Evolutionary conservation across 2,329 filamentous ascomycete genomes (phyloP).

Genomic region (Xylaria sp.): DNA sequence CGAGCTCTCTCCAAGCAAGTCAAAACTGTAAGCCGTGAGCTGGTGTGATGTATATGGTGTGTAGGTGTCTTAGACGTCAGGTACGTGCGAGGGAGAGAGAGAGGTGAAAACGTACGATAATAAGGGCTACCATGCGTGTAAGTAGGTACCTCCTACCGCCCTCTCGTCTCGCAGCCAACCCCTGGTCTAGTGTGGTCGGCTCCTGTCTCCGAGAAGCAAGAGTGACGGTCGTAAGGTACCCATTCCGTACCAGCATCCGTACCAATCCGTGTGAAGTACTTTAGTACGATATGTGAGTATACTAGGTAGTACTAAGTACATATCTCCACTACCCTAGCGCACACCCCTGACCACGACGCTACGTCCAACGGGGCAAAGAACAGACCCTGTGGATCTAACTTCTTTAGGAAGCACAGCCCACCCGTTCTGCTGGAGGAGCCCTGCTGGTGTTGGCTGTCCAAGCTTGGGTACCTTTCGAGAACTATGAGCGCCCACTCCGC

Average conservation of each 20-base stretch:
- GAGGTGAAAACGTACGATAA: slow-evolving; percentile 24
- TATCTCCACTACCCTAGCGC: neutral
- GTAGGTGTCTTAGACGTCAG: slow-evolving; percentile 23
- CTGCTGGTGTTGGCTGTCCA: too few species aligned
- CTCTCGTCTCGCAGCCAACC: slow-evolving; percentile 9
- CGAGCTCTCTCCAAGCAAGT: slow-evolving; percentile 13
- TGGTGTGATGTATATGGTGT: slow-evolving; percentile 17
- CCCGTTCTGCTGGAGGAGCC: too few species aligned
- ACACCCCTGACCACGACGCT: slow-evolving; percentile 14
- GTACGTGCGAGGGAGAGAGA: slow-evolving; percentile 19
- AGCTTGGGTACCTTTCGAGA: too few species aligned
- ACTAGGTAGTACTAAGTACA: slow-evolving; percentile 5
- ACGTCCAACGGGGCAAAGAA: slow-evolving; percentile 5
- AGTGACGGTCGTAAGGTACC: slow-evolving; percentile 27
- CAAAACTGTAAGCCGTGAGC: slow-evolving; percentile 10
- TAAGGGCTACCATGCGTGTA: slow-evolving; percentile 19
- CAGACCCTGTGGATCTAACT: neutral
- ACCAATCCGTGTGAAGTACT: slow-evolving; percentile 13
- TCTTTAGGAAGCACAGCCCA: neutral
- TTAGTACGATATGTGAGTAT: too few species aligned
- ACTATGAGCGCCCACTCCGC: neutral
- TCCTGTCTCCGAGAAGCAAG: slow-evolving; percentile 30
- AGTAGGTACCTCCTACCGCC: slow-evolving; percentile 11
- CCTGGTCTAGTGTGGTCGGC: slow-evolving; percentile 29
- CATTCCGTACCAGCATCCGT: neutral